Evolutionary conservation across 2,329 filamentous ascomycete species (phyloP), one percentile per base, ranked within the genome.

Genomic region (Penicillium decumbens): DNA sequence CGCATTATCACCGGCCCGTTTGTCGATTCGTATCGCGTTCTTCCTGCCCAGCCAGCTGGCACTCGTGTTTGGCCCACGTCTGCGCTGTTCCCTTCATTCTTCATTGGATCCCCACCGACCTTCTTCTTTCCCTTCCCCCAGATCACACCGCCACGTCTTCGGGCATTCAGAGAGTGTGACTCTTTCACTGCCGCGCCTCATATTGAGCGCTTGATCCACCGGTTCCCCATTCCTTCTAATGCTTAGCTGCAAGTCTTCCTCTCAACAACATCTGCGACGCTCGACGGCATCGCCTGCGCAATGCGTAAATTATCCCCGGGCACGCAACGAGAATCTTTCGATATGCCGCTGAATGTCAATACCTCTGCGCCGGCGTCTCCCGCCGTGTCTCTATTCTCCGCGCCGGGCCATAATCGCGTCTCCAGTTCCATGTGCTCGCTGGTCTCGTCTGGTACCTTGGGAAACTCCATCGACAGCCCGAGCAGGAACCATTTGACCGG

Each of bases 351-450:
- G 45, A 66, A 63, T 20, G 55, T 59, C 41, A 56, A 63, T 50
- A 66, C 68, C 12, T 72, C 71, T 18, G 66, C 66, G 13, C 67
- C 70, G 5, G 68, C 65, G 18, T 73, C 71, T 15, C 71, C 71
- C 20, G 67, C 65, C 1, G 47, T 67, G 13, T 73, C 71, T n/a
- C 58, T 72, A 24, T 73, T 72, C 54, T 72, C 71, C 6, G 54
- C 63, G 9, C 65, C 62, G 49, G 62, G 67, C 29, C 71, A 73
- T 47, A 67, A 62, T 45, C 69, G 68, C 43, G 65, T 71, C 46
- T 72, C 71, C 12, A 92, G 88, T 72, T 93, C 89, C 0, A 79
- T 80, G 25, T 95, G 90, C 1, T 95, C 90, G 4, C 77, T 88
- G 7, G 74, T 77, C 54, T 84, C 77, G 47, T 85, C 77, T 51